These are phyloP conservation scores for Prunella vulgaris DNA, from an alignment of 257 asterid species.

Conservation along the genomic window DNA sequence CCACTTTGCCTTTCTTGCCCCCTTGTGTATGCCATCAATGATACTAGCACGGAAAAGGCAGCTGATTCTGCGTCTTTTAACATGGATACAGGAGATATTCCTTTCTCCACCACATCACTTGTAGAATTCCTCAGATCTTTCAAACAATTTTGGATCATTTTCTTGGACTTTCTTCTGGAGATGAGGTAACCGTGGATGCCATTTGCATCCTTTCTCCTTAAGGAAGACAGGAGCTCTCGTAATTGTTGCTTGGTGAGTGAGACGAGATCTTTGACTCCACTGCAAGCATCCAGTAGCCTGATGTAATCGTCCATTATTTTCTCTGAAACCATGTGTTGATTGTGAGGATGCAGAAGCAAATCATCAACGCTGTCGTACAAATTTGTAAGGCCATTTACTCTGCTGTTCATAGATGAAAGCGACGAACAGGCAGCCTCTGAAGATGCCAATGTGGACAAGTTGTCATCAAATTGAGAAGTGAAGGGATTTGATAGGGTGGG, in stretches of 20 bases:
- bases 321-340: constrained; percentile 24
- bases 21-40: constrained; percentile 15
- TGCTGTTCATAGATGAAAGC: constrained; percentile 22
- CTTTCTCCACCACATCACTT: neutral
- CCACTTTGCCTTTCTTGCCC: constrained; percentile 20
- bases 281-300: constrained; percentile 32
- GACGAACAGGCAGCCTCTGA: constrained; percentile 24
- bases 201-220: constrained; percentile 24
- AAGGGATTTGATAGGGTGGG: constrained; percentile 32
- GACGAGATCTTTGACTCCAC: constrained; percentile 25
- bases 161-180: constrained; percentile 23
- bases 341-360: constrained; percentile 23
- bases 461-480: constrained; percentile 27
- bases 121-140: constrained; percentile 18
- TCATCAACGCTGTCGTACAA: constrained; percentile 24
- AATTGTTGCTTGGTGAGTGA: constrained; percentile 15
- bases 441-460: constrained; percentile 19
- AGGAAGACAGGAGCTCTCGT: constrained; percentile 28
- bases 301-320: constrained; percentile 26
- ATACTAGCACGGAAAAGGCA: constrained; percentile 21
- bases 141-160: constrained; percentile 27
- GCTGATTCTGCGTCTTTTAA: constrained; percentile 28
- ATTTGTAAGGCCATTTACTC: constrained; percentile 23
- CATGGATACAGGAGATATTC: neutral
- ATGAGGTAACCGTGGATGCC: constrained; percentile 12